These are phyloP conservation scores for Ceratobasidium papillatum DNA, from an alignment of 1,284 basidiomycete species.

Conservation along the genomic window DNA sequence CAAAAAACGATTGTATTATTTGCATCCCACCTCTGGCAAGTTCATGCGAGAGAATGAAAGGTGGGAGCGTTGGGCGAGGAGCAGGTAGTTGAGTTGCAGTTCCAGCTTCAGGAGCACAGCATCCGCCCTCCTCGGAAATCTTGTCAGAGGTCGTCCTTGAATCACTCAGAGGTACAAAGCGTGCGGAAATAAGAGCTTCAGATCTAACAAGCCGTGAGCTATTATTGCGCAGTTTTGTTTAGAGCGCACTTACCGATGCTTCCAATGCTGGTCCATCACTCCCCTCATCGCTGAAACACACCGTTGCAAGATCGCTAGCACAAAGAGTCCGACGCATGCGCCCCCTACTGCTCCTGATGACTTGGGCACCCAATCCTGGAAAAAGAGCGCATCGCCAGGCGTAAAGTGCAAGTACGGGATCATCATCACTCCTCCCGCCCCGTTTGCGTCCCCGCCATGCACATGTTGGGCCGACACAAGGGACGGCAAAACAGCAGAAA, in stretches of 20 bases:
- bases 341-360: constrained; percentile 74
- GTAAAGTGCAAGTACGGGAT: constrained; percentile 72
- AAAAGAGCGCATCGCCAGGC: constrained; percentile 69
- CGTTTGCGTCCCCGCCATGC: constrained; percentile 22
- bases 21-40: constrained; percentile 67
- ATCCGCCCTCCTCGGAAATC: constrained; percentile 13
- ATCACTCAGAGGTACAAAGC: constrained; percentile 18
- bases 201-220: constrained; percentile 7
- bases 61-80: constrained; percentile 49
- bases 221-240: background rate
- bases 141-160: constrained; percentile 20
- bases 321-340: constrained; percentile 73
- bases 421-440: constrained; percentile 54
- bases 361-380: constrained; percentile 71
- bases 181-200: constrained; percentile 24
- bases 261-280: constrained; percentile 44
- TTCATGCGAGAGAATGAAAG: constrained; percentile 69
- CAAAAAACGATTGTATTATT: constrained; percentile 64
- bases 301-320: constrained; percentile 70
- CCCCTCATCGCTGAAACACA: constrained; percentile 42
- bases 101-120: background rate
- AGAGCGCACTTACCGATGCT: constrained; percentile 35
- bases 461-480: constrained; percentile 30
- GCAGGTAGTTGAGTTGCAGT: background rate
- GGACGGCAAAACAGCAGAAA: constrained; percentile 11